Percentiles rank a stretch among this genome's conserved stretches.
phyloP scores from a whole-genome alignment of 768 basidiomycete genomes.

The Auricularia auricula-judae region DNA sequence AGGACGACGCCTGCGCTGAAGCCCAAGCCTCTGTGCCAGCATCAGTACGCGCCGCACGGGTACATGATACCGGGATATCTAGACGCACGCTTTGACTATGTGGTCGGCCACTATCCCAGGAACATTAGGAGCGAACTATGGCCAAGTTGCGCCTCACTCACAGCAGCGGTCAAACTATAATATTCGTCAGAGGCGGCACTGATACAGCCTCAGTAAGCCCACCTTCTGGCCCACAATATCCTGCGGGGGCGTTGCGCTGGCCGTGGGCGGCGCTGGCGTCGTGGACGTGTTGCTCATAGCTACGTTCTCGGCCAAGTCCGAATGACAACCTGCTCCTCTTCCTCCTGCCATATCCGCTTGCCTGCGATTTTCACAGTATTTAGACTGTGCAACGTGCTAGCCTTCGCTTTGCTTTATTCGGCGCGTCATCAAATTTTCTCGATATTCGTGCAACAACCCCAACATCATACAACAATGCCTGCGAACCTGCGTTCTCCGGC shows the following conservation, averaged over 20 bases:
- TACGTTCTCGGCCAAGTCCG: too few species aligned
- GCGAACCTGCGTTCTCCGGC: too few species aligned
- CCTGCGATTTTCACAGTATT: too few species aligned
- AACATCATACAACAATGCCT: too few species aligned
- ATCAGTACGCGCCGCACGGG: background rate
- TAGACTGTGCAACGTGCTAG: too few species aligned
- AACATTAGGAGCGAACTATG: background rate
- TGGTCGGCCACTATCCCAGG: constrained; percentile 53
- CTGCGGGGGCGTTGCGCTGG: background rate
- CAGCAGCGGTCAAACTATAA: constrained; percentile 75
- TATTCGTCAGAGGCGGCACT: background rate
- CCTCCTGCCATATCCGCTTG: too few species aligned
- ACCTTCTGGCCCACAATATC: constrained; percentile 78
- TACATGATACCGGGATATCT: background rate
- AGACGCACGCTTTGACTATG: constrained; percentile 73
- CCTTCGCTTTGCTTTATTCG: too few species aligned
- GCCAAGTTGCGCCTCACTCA: constrained; percentile 30
- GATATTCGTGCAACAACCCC: too few species aligned
- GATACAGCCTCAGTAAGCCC: constrained; percentile 8
- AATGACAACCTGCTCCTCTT: too few species aligned
- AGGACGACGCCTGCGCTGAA: constrained; percentile 82
- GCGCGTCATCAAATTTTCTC: too few species aligned
- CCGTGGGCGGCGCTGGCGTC: background rate
- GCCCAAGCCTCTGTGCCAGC: constrained; percentile 58
- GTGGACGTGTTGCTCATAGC: background rate